Evolutionary conservation across 768 basidiomycete species (phyloP), one percentile per base, ranked within the genome.

Genomic region (Lentinula aciculospora): DNA sequence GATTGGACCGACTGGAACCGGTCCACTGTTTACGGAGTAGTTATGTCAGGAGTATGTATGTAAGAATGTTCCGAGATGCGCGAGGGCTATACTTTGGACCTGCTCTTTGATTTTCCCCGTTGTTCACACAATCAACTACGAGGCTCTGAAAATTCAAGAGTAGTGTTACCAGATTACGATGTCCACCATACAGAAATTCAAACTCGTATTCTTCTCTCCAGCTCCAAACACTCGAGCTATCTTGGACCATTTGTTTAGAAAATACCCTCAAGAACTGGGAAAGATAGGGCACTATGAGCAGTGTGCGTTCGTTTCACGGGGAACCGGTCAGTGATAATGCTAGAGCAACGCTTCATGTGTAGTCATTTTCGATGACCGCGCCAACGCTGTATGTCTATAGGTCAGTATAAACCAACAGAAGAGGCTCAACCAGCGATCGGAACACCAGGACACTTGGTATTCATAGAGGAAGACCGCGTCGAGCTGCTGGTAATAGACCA

Each of bases 171-270:
- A n/a, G n/a, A n/a, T n/a, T n/a, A 25, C 65, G 60, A 64, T 59
- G 61, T 49, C 56, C 21, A 50, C 32, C 55, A 34, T 57, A 34
- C 23, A 59, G 17, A 65, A 69, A 23, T 84, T 76, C 69, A 82
- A 82, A 65, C 74, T 83, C 39, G 74, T 82, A 6, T 83, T 84
- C 65, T 83, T 82, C 63, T 65, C 73, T 46, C 81, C 82, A 4
- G 68, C 68, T 6, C 53, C 71, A 4, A 67, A 69, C 57, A 83
- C 81, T 0, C 67, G 68, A 28, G 59, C 58, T 4, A 71, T 79
- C 49, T 67, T 82, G n/a, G 66, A 71, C 47, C 74, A 75, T 57
- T 67, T 82, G 12, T 83, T 84, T 66, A 55, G 66, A n/a, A 72
- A 67, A 21, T 76, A 69, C 58, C 77, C 81, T 1, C 62, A 72